Base-by-base conservation (phyloP, 164 flowering plant genomes). In the Nelumbo lutea region DNA sequence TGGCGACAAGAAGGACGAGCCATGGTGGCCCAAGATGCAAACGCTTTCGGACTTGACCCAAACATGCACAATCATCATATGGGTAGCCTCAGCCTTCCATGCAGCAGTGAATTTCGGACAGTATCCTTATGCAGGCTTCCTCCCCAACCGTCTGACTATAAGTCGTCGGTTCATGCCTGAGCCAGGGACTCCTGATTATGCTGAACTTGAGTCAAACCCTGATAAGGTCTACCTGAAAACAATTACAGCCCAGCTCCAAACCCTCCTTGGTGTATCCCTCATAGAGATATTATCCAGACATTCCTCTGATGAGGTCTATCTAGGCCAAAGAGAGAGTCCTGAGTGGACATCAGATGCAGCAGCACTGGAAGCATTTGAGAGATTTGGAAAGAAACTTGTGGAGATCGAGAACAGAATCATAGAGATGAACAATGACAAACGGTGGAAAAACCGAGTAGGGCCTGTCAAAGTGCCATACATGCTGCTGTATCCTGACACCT, bases 101-200 rank as follows among this genome's bases (percentile, higher is more conserved):
- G 98, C 97, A 5, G 97, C 97, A 1, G 86, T 89, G 43, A 90
- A 90, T 73, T 93, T 86, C 45, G 97, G 98, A 27, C 97, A 91
- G 67, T 91, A 89, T 70, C 88, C 92, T 46, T 86, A 88, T 63
- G 96, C 89, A 3, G 96, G 98, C 6, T 91, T 80, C 83, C 85
- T 87, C 63, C 97, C 96, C 0, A 91, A 90, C 86, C 83, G 96
- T 6, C 98, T 96, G 2, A 88, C 95, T 4, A 75, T 84, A 9
- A 90, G 96, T 69, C 86, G 97, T 9, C 75, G 86, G 2, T 86
- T 91, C 83, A 88, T 91, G 90, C 97, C 93, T 1, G 87, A 88
- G 64, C 85, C 85, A 13, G 96, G 91, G 7, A 85, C 87, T 0
- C 63, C 74, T 2, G 96, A 87, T 68, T 88, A 85, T 43, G 79